Evolutionary conservation across 164 flowering plant genomes (phyloP), one percentile per base, ranked within the genome.

Genomic region (Sedum album): DNA sequence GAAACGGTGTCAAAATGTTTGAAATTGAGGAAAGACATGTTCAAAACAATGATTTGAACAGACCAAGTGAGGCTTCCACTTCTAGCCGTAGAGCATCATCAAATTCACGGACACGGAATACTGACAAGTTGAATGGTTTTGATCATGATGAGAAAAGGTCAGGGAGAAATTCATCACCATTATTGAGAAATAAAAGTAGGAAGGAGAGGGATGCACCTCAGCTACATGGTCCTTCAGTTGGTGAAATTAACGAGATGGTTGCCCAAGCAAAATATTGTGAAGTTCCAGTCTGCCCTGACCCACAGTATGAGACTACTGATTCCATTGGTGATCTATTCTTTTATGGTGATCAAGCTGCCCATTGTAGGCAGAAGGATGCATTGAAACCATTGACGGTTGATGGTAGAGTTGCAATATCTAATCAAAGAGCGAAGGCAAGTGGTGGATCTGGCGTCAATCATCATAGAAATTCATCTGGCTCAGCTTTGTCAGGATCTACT

Each of bases 241-340:
- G 83, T 17, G 90, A 88, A 71, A 72, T 88, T 57, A 86, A 88
- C 68, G 93, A 84, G 77, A 77, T 86, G 72, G 69, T 82, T 42
- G 88, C 90, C 5, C 72, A 80, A 46, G 76, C 67, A 62, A 86
- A 76, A 75, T 53, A 81, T 33, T 31, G 72, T 10, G 71, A 65
- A 69, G 70, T 31, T 8, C 67, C 70, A 0, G 44, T 14, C 11
- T 17, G 33, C 39, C 48, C 67, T 53, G 78, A 18, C 68, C 61
- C 65, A 15, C 55, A 41, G 26, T 53, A 81, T 38, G 84, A 82
- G 9, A 85, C 81, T 74, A 80, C 77, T 20, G 91, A 85, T 0
- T 84, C 88, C 21, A 79, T 83, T 60, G 90, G 89, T 1, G 83
- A 83, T 64, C 81, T 86, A 55, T 88, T 86, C 82, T 86, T 85